Conservation (phyloP, 2,329 filamentous ascomycete genomes). For the Volutella citrinella region DNA sequence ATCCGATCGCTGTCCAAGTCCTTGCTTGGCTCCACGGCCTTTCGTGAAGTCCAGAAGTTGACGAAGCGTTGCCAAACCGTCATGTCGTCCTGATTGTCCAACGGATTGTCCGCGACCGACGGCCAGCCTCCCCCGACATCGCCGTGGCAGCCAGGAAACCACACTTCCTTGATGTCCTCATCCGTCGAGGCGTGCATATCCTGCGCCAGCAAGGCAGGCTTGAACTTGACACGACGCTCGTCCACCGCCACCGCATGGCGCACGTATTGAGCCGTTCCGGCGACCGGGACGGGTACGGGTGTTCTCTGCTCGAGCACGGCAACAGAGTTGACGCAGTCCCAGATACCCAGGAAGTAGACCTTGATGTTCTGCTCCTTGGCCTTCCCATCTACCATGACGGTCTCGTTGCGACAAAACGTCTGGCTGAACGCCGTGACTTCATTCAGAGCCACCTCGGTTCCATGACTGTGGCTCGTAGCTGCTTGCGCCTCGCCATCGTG, state of each 20-base stretch:
- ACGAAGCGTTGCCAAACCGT: conserved; percentile 33
- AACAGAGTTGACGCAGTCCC: conserved; percentile 53
- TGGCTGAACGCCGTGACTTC: conserved; percentile 44
- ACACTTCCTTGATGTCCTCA: conserved; percentile 48
- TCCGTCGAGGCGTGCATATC: conserved; percentile 30
- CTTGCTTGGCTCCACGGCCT: conserved; percentile 27
- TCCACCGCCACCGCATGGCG: conserved; percentile 53
- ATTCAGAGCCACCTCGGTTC: conserved; percentile 24
- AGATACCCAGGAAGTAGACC: conserved; percentile 54
- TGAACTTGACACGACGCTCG: conserved; percentile 55
- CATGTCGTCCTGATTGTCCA: conserved; percentile 24
- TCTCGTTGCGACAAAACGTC: conserved; percentile 44
- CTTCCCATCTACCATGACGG: conserved; percentile 9
- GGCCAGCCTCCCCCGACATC: conserved; percentile 54
- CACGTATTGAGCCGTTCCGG: conserved; percentile 42
- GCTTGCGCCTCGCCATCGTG: conserved; percentile 16
- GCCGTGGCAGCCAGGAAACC: conserved; percentile 53
- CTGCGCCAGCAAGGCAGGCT: conserved; percentile 45
- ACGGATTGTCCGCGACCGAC: conserved; percentile 22
- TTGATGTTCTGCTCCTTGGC: conserved; percentile 36
- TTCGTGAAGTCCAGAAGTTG: conserved; percentile 34
- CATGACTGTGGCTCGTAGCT: conserved; percentile 22
- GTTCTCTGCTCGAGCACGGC: conserved; percentile 37
- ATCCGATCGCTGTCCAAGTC: conserved; percentile 32
- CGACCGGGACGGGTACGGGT: conserved; percentile 35